Conservation (phyloP, 257 asterid genomes). For the Coffea canephora region DNA sequence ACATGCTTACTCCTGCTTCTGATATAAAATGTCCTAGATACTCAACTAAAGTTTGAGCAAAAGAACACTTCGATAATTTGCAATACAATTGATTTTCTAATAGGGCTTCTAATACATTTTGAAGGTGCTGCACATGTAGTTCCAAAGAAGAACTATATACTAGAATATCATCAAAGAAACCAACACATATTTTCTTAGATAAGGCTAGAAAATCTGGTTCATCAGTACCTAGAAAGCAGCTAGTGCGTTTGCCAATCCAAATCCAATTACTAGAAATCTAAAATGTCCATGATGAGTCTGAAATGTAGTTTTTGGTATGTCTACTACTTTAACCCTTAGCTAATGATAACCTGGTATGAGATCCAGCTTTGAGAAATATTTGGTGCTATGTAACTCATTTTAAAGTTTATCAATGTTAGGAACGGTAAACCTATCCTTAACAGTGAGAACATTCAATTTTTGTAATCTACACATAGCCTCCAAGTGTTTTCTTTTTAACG, state of each 20-base stretch:
- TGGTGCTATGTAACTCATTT: neutral
- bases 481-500: neutral
- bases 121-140: neutral
- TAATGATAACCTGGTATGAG: neutral
- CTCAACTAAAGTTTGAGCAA: neutral
- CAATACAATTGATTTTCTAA: neutral
- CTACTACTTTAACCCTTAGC: neutral
- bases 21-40: conserved; percentile 3
- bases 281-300: neutral
- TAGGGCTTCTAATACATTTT: neutral
- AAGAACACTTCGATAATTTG: neutral
- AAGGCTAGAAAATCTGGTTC: too few species aligned
- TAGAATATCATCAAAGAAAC: conserved; percentile 7
- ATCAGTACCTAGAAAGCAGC: neutral
- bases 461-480: neutral
- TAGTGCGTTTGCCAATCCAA: neutral
- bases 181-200: neutral
- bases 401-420: neutral
- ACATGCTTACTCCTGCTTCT: neutral
- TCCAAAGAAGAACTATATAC: neutral
- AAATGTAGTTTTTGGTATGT: neutral
- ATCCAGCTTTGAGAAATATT: neutral
- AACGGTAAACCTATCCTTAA: neutral
- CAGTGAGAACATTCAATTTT: neutral
- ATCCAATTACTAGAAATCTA: neutral